Percentiles rank a stretch among this genome's conserved stretches.
These are phyloP conservation scores for Astrothelium macrocarpum DNA, from an alignment of 495 filamentous ascomycete genomes.

Conservation along the genomic window DNA sequence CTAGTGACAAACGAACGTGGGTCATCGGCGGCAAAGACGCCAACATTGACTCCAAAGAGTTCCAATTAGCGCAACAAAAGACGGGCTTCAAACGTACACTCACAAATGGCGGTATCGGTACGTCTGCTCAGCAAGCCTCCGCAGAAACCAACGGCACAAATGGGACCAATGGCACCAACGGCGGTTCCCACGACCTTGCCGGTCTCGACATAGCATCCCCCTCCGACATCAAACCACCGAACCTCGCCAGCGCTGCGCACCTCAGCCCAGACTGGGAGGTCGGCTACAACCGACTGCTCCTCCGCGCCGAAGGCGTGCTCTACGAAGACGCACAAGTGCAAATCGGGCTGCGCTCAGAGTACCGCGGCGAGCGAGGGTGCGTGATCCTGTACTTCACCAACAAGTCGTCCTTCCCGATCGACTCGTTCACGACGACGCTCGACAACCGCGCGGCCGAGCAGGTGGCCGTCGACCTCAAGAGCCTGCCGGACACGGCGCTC, in stretches of 20 bases:
- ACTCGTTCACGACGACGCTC: conserved; percentile 86
- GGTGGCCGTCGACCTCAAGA: conserved; percentile 74
- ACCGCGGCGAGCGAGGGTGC: conserved; percentile 85
- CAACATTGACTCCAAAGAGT: conserved; percentile 69
- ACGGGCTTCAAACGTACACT: conserved; percentile 81
- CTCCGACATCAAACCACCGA: conserved; percentile 45
- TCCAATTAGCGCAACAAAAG: conserved; percentile 64
- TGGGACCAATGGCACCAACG: conserved; percentile 35
- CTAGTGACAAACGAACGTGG: conserved; percentile 92
- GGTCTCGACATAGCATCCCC: conserved; percentile 16
- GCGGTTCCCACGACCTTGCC: conserved; percentile 29
- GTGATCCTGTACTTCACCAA: conserved; percentile 94
- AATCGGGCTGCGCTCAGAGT: conserved; percentile 85
- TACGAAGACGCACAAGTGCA: conserved; percentile 95
- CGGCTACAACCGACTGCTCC: conserved; percentile 77
- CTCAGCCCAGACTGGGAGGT: conserved; percentile 88
- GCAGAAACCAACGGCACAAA: conserved; percentile 37
- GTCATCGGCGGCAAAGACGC: conserved; percentile 90
- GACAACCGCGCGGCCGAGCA: conserved; percentile 64
- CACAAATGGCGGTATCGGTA: conserved; percentile 35
- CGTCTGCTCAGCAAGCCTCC: not conserved
- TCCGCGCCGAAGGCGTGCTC: conserved; percentile 72
- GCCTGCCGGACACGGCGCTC: conserved; percentile 76
- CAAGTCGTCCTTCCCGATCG: conserved; percentile 72
- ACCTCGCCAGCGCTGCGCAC: conserved; percentile 86